phyloP scores from a whole-genome alignment of 2,329 filamentous ascomycete genomes.

The Fonsecaea multimorphosa region DNA sequence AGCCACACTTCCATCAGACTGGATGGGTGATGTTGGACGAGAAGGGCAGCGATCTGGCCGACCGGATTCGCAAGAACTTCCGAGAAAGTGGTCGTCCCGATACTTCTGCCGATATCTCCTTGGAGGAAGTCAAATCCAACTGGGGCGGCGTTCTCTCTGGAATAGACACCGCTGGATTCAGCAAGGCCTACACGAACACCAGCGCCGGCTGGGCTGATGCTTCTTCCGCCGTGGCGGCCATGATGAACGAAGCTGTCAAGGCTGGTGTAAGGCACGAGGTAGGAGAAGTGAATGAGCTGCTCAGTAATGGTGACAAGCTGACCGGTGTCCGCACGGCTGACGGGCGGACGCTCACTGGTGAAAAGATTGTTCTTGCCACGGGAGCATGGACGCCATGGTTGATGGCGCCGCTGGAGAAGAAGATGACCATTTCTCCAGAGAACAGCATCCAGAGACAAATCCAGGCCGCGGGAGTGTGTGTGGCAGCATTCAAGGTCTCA shows the following conservation, averaged over 20 bases:
- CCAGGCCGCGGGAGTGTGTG: slow-evolving; percentile 65
- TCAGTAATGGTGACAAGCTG: slow-evolving; percentile 44
- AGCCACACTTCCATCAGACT: slow-evolving; percentile 63
- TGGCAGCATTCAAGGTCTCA: slow-evolving; percentile 63
- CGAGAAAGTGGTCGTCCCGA: slow-evolving; percentile 52
- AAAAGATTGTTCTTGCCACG: slow-evolving; percentile 61
- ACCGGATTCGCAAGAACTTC: slow-evolving; percentile 62
- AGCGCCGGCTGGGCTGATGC: slow-evolving; percentile 63
- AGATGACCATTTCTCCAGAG: slow-evolving; percentile 53
- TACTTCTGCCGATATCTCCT: slow-evolving; percentile 51
- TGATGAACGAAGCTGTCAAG: slow-evolving; percentile 53
- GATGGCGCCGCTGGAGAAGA: slow-evolving; percentile 58
- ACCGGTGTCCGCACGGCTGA: slow-evolving; percentile 57
- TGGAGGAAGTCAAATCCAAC: slow-evolving; percentile 48
- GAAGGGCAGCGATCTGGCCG: slow-evolving; percentile 54
- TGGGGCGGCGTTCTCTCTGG: slow-evolving; percentile 52
- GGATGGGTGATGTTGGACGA: slow-evolving; percentile 65
- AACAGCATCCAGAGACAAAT: slow-evolving; percentile 59
- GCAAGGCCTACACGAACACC: slow-evolving; percentile 57
- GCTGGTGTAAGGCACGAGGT: slow-evolving; percentile 55
- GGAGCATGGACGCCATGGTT: slow-evolving; percentile 64
- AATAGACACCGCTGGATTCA: slow-evolving; percentile 48
- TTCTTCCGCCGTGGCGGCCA: slow-evolving; percentile 51
- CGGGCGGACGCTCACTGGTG: slow-evolving; percentile 57
- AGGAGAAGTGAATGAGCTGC: slow-evolving; percentile 53